Evolutionary conservation across 495 filamentous ascomycete species (phyloP), one percentile per base, ranked within the genome.

Genomic region (Xylaria longipes): DNA sequence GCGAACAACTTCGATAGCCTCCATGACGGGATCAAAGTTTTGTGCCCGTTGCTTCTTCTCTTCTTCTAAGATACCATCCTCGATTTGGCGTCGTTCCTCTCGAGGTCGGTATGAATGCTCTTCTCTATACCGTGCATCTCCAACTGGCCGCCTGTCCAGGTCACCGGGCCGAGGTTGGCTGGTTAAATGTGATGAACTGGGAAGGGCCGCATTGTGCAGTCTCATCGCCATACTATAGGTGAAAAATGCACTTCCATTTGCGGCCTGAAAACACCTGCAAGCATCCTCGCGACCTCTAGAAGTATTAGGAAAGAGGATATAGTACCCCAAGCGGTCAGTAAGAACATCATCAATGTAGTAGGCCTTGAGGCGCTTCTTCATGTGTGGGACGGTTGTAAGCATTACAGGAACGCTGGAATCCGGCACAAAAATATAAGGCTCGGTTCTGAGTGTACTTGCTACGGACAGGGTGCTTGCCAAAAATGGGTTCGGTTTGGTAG

Each of bases 161-260:
- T 78, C 76, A 58, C 31, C 69, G 64, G 65, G 73, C 62, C 74
- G 73, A 31, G 63, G 12, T 0, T 71, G 64, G 15, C 29, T 43
- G 2, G 61, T 9, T 11, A 71, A 52, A 5, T 72, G 65, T 56
- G 71, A 72, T 41, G 70, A 70, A 22, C 90, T 91, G 72, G 89
- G 89, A 43, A 85, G 37, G 11, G 62, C 50, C 11, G 72, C 77
- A 50, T 72, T 74, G 83, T 94, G 90, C 72, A 90, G 90, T 77
- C 94, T 91, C 95, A 99, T 97, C 52, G 89, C 89, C 94, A 99
- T 93, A 65, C 87, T 89, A 77, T 98, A 98, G 6, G 89, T 97
- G 84, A 99, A 98, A 57, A 99, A 87, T 1, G 89, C 85, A 33
- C 89, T 89, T 78, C 90, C 90, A 78, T 97, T 88, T 68, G 90